Evolutionary conservation across 2,329 filamentous ascomycete species (phyloP).

Genomic region (Diaporthe helianthi): DNA sequence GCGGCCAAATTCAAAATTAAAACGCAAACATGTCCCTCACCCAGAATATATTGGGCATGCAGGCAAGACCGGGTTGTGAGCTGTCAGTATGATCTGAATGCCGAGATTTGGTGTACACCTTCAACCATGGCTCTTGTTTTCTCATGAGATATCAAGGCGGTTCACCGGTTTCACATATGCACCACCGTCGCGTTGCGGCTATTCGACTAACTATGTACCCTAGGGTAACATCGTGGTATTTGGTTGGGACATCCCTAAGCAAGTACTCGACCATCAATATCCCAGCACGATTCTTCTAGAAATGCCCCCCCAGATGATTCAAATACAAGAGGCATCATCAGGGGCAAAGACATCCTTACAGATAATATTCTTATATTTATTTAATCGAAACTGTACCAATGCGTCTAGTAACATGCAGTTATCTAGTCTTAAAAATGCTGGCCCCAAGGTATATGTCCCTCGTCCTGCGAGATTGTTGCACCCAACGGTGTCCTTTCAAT

Average conservation of each 20-base stretch:
- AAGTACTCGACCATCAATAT: not conserved
- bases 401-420: conserved; percentile 5
- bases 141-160: not conserved
- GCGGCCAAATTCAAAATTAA: not conserved
- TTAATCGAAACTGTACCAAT: not conserved
- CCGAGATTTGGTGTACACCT: not conserved
- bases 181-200: not conserved
- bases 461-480: not conserved
- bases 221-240: not conserved
- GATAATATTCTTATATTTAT: not conserved
- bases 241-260: not conserved
- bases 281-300: not conserved
- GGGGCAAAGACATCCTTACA: not conserved
- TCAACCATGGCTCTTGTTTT: not conserved
- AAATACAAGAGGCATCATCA: not conserved
- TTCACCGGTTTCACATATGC: not conserved
- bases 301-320: not conserved
- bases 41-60: not conserved
- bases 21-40: not conserved
- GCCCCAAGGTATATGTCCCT: not conserved
- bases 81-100: not conserved
- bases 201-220: not conserved
- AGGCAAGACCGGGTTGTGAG: not conserved
- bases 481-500: not conserved
- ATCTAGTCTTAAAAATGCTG: not conserved